These are phyloP conservation scores for Yarrowia osloensis DNA, from an alignment of 805 yeast species.

Conservation along the genomic window DNA sequence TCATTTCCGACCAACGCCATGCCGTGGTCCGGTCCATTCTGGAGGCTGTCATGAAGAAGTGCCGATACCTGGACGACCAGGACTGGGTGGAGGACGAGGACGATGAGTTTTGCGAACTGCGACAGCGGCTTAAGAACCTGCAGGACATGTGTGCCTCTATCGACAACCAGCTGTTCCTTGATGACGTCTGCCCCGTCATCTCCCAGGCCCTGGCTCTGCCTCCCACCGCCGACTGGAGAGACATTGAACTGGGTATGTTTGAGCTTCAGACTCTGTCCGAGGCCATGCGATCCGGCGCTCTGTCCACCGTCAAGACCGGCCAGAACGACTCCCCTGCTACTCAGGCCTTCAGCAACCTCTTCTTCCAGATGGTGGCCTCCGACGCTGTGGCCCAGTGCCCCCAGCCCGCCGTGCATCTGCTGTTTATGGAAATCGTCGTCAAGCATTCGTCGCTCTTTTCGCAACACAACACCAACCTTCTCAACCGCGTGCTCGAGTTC, in stretches of 20 bases:
- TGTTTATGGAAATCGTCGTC: conserved; percentile 81
- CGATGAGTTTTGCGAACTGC: conserved; percentile 78
- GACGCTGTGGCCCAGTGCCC: conserved; percentile 51
- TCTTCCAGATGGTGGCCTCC: conserved; percentile 53
- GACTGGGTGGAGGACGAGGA: conserved; percentile 64
- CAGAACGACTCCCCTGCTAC: conserved; percentile 36
- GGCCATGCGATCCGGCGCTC: conserved; percentile 71
- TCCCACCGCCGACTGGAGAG: conserved; percentile 61
- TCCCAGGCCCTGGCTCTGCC: conserved; percentile 49
- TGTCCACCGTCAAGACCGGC: conserved; percentile 59
- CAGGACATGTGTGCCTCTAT: conserved; percentile 78
- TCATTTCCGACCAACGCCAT: conserved; percentile 44
- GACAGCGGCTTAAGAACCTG: conserved; percentile 70
- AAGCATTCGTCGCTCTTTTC: conserved; percentile 70
- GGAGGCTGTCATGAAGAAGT: conserved; percentile 69
- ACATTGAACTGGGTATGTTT: conserved; percentile 80
- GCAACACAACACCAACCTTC: conserved; percentile 47
- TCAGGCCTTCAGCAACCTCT: conserved; percentile 63
- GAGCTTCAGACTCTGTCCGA: conserved; percentile 81
- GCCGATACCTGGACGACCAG: conserved; percentile 76
- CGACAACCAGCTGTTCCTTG: conserved; percentile 61
- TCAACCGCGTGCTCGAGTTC: conserved; percentile 66
- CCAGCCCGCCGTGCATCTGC: conserved; percentile 80
- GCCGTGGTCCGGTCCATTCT: conserved; percentile 65
- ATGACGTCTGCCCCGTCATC: conserved; percentile 62